Conservation (phyloP, 2,329 filamentous ascomycete genomes). For the Septoria linicola region DNA sequence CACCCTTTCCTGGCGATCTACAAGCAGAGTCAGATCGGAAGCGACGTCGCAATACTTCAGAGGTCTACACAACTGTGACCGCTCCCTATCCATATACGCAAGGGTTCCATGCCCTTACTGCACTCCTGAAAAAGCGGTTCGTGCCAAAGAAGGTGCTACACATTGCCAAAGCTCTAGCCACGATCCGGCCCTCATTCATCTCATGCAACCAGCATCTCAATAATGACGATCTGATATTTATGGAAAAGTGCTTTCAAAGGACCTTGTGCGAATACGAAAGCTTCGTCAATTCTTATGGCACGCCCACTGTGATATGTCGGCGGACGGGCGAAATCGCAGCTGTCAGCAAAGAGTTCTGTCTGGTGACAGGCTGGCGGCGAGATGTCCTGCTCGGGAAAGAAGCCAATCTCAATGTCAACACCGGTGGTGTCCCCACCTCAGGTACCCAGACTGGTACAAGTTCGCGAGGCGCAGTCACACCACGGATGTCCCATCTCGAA, state of each 20-base stretch:
- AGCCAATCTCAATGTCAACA: slow-evolving; percentile 83
- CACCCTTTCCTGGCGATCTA: slow-evolving; percentile 34
- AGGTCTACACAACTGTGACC: slow-evolving; percentile 84
- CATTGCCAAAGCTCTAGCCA: slow-evolving; percentile 83
- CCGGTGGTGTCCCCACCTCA: slow-evolving; percentile 52
- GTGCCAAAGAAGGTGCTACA: slow-evolving; percentile 72
- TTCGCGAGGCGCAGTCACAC: slow-evolving; percentile 50
- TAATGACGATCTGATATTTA: slow-evolving; percentile 86
- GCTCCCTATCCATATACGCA: slow-evolving; percentile 88
- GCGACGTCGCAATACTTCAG: slow-evolving; percentile 69
- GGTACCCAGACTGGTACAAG: slow-evolving; percentile 45
- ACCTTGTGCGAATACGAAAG: slow-evolving; percentile 92
- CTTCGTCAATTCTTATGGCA: slow-evolving; percentile 82
- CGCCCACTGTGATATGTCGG: slow-evolving; percentile 86
- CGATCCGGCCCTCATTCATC: slow-evolving; percentile 90
- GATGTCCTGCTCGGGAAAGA: slow-evolving; percentile 85
- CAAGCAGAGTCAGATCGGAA: slow-evolving; percentile 41
- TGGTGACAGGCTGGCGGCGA: slow-evolving; percentile 90
- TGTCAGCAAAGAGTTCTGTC: slow-evolving; percentile 94
- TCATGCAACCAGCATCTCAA: slow-evolving; percentile 87
- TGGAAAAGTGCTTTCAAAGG: slow-evolving; percentile 95
- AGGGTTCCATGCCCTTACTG: slow-evolving; percentile 85
- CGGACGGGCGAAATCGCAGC: slow-evolving; percentile 93
- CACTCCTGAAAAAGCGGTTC: slow-evolving; percentile 75
- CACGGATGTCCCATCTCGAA: slow-evolving; percentile 37